These are phyloP conservation scores for Podaxis carcinomalis DNA, from an alignment of 768 basidiomycete species.

Conservation along the genomic window DNA sequence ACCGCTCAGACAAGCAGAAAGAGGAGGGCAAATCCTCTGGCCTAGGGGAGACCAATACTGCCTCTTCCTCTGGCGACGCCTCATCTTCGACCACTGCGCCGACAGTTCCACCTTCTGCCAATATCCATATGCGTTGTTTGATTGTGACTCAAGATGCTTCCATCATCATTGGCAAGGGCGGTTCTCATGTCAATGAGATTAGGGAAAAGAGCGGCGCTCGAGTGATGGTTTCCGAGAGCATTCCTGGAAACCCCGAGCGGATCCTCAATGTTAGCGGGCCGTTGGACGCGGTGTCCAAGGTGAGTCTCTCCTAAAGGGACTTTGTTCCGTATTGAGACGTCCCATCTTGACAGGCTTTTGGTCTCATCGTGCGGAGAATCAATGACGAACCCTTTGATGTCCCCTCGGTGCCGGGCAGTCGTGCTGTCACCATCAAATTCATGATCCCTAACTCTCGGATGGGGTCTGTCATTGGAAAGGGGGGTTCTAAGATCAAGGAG, in stretches of 20 bases:
- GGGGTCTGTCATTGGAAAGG: constrained; percentile 98
- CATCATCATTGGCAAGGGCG: constrained; percentile 96
- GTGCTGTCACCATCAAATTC: constrained; percentile 98
- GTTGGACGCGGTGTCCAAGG: constrained; percentile 98
- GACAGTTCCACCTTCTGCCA: constrained; percentile 60
- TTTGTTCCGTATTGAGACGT: background rate
- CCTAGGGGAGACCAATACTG: constrained; percentile 25
- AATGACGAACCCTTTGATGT: constrained; percentile 99
- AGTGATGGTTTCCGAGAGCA: constrained; percentile 97
- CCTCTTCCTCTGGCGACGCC: constrained; percentile 46
- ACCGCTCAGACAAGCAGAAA: constrained; percentile 38
- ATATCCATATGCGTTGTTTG: constrained; percentile 96
- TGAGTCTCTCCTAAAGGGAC: constrained; percentile 21
- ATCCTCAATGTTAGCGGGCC: constrained; percentile 96
- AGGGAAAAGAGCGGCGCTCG: constrained; percentile 95
- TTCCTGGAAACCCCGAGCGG: constrained; percentile 98
- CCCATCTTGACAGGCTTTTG: constrained; percentile 76
- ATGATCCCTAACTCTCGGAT: constrained; percentile 99
- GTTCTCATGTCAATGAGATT: constrained; percentile 97
- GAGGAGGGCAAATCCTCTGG: constrained; percentile 35
- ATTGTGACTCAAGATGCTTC: constrained; percentile 99
- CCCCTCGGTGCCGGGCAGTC: constrained; percentile 94
- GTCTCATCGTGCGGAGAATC: constrained; percentile 96
- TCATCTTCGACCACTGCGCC: constrained; percentile 41
- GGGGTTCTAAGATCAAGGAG: constrained; percentile 97